Base-by-base conservation (phyloP, 139 green algal genomes). In the Desmodesmus armatus region DNA sequence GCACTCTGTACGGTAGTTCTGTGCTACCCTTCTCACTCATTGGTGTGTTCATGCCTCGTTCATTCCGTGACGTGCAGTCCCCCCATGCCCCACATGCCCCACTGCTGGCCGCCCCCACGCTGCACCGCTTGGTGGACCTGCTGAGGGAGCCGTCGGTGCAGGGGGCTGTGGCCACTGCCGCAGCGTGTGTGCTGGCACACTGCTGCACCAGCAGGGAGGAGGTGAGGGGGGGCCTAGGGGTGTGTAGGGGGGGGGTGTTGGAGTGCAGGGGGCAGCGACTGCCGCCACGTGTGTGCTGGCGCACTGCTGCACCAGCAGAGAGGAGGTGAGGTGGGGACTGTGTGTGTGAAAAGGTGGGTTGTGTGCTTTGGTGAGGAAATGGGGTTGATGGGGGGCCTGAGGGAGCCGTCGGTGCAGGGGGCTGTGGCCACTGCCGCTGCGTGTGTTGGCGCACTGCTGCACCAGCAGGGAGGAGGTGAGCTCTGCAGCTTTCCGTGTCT, bases 61-160 rank as follows among this genome's bases (percentile, higher is more conserved):
- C n/a, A n/a, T n/a, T n/a, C n/a, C n/a, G n/a, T 72, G 67, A 3
- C 4, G 2, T 53, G 80, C 80, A 86, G 80, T 86, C 80, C 6
- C 80, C 80, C 2, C n/a, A 73, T 15, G 80, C 80, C 9, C 80
- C 80, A 0, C 23, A 37, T 23, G 49, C 80, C 7, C 29, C 80
- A 2, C 35, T 86, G 69, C n/a, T n/a, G n/a, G n/a, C n/a, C n/a
- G n/a, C n/a, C n/a, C n/a, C n/a, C n/a, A n/a, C n/a, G n/a, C n/a
- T n/a, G n/a, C n/a, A n/a, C n/a, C n/a, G n/a, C n/a, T n/a, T n/a
- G n/a, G n/a, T n/a, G n/a, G n/a, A n/a, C n/a, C n/a, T n/a, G n/a
- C 67, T 86, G 80, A 67, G 73, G 80, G 7, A 51, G 47, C 35
- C 67, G 15, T 67, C 40, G 37, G 55, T 86, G 39, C 67, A 65